These are phyloP conservation scores for Diaporthe sp. DNA, from an alignment of 2,329 filamentous ascomycete genomes.

Conservation along the genomic window DNA sequence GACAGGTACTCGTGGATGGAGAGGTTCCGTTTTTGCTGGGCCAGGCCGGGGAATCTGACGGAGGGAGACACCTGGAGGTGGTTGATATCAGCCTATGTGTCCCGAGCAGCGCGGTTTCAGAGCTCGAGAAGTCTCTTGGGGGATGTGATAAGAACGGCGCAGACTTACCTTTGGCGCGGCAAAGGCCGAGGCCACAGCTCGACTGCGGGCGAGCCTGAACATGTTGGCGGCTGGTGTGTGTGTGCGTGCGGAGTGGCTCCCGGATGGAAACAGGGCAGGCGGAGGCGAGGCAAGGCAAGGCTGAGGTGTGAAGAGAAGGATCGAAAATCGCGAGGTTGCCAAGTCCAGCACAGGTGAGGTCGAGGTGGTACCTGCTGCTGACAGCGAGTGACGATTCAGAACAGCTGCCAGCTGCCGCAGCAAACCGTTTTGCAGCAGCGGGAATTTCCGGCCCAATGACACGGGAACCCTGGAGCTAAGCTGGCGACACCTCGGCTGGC, in stretches of 20 bases:
- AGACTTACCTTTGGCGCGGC: slow-evolving; percentile 80
- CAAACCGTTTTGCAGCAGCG: slow-evolving; percentile 35
- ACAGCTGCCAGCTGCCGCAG: slow-evolving; percentile 32
- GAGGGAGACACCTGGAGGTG: slow-evolving; percentile 60
- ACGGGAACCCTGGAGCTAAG: background rate
- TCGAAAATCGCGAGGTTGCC: slow-evolving; percentile 37
- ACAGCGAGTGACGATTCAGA: slow-evolving; percentile 39
- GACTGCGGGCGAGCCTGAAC: slow-evolving; percentile 89
- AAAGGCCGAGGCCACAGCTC: slow-evolving; percentile 84
- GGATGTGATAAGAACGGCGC: slow-evolving; percentile 32
- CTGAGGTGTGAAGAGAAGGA: slow-evolving; percentile 39
- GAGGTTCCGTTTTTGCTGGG: slow-evolving; percentile 87
- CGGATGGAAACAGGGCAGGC: slow-evolving; percentile 12
- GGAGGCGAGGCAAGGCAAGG: slow-evolving; percentile 36
- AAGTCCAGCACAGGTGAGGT: slow-evolving; percentile 34
- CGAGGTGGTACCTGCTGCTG: background rate
- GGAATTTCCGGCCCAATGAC: slow-evolving; percentile 35
- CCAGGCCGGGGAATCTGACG: slow-evolving; percentile 73
- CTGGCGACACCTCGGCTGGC: slow-evolving; percentile 23
- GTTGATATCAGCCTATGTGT: slow-evolving; percentile 40
- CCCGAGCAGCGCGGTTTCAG: slow-evolving; percentile 16
- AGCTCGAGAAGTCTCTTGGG: slow-evolving; percentile 19
- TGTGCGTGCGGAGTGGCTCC: slow-evolving; percentile 40
- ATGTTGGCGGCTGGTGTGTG: slow-evolving; percentile 65
- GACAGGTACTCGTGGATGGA: slow-evolving; percentile 99